Evolutionary conservation across 768 basidiomycete genomes (phyloP), one percentile per base, ranked within the genome.

Genomic region (Termitomyces sp.): DNA sequence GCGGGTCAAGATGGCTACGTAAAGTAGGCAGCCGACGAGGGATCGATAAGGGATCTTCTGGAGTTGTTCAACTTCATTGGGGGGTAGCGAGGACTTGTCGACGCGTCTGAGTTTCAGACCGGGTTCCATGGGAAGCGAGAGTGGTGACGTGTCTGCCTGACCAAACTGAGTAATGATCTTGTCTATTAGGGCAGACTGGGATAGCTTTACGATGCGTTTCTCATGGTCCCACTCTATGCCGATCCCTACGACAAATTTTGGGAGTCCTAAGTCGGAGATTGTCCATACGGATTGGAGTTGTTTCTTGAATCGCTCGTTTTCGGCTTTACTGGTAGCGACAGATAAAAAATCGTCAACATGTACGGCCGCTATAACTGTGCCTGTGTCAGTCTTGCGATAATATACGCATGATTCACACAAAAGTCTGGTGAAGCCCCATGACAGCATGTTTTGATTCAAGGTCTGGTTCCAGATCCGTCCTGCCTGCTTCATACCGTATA

Each of bases 41-140:
- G 34, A 36, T 1, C 4, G 4, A 12, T 36, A 41, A 0, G 39
- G 16, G 5, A 16, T 41, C 7, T 18, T 18, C 5, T 6, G 4
- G 2, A 41, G 39, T 5, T 8, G 1, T 0, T 18, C 2, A 0
- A 16, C 6, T 7, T 18, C 7, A 0, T 41, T 6, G 2, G 1
- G 16, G 5, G 1, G 3, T 8, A 41, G 2, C 5, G 16, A 18
- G 16, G 39, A 41, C 7, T 6, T 41, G 18, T 41, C 18, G 39
- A 6, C 39, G 4, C 16, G 1, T 4, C 6, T 8, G 2, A 41
- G 39, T 16, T 41, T 41, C 1, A 18, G 39, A 6, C 39, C 16
- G 5, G 34, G 12, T 36, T 36, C 9, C 12, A 36, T 36, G 4
- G 9, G 34, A 2, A 36, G 34, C 1, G 0, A 18, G 2, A 41